Evolutionary conservation across 257 asterid species (phyloP), one percentile per base, ranked within the genome.

Genomic region (Linaria vulgaris): DNA sequence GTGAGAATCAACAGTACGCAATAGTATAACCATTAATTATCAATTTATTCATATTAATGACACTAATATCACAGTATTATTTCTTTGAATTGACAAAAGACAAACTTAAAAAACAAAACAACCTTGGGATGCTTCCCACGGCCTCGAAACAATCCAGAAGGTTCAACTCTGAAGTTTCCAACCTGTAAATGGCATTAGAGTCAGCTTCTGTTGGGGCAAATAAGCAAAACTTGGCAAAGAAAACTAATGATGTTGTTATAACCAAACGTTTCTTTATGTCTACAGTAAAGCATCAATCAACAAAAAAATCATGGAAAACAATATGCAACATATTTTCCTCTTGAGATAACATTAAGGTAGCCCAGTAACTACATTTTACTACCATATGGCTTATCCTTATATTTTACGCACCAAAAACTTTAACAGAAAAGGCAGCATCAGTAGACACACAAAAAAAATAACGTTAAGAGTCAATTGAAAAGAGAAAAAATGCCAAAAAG

Each of bases 71-170:
- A 48, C 14, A 16, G 34, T 6, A 14, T 17, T 6, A 59, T 30
- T 30, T 34, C 22, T 53, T 30, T 51, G 37, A 19, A 53, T 9
- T 27, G 67, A 51, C 21, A n/a, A 31, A 67, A 41, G 20, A 52
- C 49, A 27, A 53, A 44, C 61, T 41, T 43, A 30, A 30, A 54
- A 34, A 54, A 21, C 72, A 34, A 34, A 54, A 34, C 37, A 47
- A 92, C 99, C 99, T 82, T 92, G 66, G 99, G 99, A 76, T 92
- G 99, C 69, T 92, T 97, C 24, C 99, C 99, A 3, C 99, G 96
- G 21, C 99, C 99, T 61, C 99, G 86, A 79, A 92, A 92, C 82
- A 92, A 72, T 46, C 97, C 97, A 79, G 99, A 97, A 22, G 97
- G 99, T 72, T 92, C 99, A 76, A 87, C 99, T 71, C 99, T 84